Evolutionary conservation across 1,139 yeast species (phyloP).

Genomic region (Pichiaceae sp.): DNA sequence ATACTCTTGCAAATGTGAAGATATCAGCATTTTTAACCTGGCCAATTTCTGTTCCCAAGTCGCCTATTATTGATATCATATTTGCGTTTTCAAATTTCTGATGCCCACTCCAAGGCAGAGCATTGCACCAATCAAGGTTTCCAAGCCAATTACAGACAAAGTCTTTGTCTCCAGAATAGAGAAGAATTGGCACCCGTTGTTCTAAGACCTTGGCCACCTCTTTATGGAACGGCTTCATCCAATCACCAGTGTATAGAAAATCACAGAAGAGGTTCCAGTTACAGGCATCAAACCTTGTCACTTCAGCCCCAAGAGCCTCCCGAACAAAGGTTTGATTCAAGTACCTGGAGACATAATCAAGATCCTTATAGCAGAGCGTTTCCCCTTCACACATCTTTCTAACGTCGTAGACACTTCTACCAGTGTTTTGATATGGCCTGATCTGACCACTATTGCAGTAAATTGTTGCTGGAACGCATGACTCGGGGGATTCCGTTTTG

Average conservation of each 20-base stretch:
- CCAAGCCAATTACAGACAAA: constrained; percentile 86
- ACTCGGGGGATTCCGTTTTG: constrained; percentile 66
- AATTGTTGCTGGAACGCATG: constrained; percentile 92
- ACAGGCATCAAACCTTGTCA: constrained; percentile 74
- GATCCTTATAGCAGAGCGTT: constrained; percentile 66
- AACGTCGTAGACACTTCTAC: constrained; percentile 89
- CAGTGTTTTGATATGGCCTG: constrained; percentile 85
- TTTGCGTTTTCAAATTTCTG: constrained; percentile 41
- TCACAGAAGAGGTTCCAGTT: constrained; percentile 76
- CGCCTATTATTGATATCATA: constrained; percentile 27
- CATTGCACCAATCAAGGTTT: constrained; percentile 74
- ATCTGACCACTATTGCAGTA: constrained; percentile 82
- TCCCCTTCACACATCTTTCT: constrained; percentile 79
- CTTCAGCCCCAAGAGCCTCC: constrained; percentile 88
- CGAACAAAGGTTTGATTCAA: constrained; percentile 63
- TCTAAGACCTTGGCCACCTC: constrained; percentile 45
- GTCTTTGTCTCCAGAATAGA: constrained; percentile 83
- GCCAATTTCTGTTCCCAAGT: constrained; percentile 38
- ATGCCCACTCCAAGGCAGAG: constrained; percentile 56
- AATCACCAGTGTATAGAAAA: constrained; percentile 81
- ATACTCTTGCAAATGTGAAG: constrained; percentile 56
- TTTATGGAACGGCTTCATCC: constrained; percentile 82
- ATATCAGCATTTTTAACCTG: constrained; percentile 46
- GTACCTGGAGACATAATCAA: constrained; percentile 59
- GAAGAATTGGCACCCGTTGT: constrained; percentile 55